Base-by-base conservation (phyloP, 495 filamentous ascomycete species). In the Penicillium subrubescens region DNA sequence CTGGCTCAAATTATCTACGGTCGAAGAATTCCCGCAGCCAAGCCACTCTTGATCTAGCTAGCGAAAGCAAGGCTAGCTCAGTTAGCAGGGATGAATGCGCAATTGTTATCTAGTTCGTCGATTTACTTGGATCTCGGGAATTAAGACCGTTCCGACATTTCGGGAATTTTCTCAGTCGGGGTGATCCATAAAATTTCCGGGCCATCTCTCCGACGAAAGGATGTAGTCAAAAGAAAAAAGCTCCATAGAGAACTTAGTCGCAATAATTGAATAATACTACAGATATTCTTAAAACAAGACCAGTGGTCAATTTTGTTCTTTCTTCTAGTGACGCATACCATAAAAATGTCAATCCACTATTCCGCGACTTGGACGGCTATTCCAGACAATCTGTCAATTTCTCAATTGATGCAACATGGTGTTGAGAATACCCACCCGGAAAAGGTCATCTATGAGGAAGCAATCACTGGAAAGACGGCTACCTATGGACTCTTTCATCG, bases 381-480 rank as follows among this genome's bases (percentile, higher is more conserved):
- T 31, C 54, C 54, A 19, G 54, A 57, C 33, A 57, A 37, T 31
- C 19, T 57, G 11, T 57, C 54, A 25, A 57, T 57, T 14, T 57
- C 54, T 11, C 54, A 57, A 19, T 12, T 57, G 27, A 57, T 37
- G 54, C 31, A 57, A 57, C 54, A 57, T 37, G 34, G 34, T 8
- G 33, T 57, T 19, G 31, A 21, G 10, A 57, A 57, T 12, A 57
- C 33, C 1, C 27, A 33, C 31, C 33, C 31, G n/a, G 54, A 57
- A 12, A 57, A 21, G 34, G 10, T 57, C 6, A 57, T 57, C 33
- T 57, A 51, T 12, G 46, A 51, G 25, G 46, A 51, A 25, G 46
- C 46, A 27, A 51, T 27, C 8, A 51, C 46, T 6, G 46, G 46
- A 3, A 51, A 15, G 25, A 51, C 46, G 3, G 46, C n/a, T 8